Evolutionary conservation across 257 asterid genomes (phyloP), one percentile per base, ranked within the genome.

Genomic region (Fraxinus anomala): DNA sequence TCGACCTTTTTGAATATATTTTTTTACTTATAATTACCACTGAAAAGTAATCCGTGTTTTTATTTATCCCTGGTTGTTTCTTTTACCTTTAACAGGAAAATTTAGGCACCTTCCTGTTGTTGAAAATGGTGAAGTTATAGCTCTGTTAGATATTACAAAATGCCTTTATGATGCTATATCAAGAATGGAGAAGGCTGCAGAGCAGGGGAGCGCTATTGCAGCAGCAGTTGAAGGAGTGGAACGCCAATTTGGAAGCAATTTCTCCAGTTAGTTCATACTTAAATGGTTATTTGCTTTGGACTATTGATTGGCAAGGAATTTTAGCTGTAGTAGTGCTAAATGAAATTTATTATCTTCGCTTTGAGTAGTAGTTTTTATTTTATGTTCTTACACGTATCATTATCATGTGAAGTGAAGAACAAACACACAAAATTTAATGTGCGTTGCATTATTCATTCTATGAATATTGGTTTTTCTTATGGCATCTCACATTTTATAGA

Each of bases 161-260:
- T 93, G 99, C 83, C 97, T 93, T 72, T 95, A 90, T 89, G 98
- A 95, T 87, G 97, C 99, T 65, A 95, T 95, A 83, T 90, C 94
- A 77, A 90, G 97, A 92, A 88, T 93, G 98, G 98, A 95, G 93
- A 95, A 95, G 82, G 97, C 98, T 33, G 96, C 98, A 51, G 98
- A 91, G 88, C 97, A 93, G 83, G 98, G 99, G 75, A 95, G 92
- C 83, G 99, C 97, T 42, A 90, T 95, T 83, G 99, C 98, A 30
- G 97, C 97, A 0, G 97, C 99, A 77, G 98, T 93, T 80, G 98
- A 95, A 93, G 99, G 98, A 68, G 97, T 95, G 77, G 97, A 95
- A 82, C 96, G 97, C 34, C 99, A 91, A 81, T 91, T 87, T 80
- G 97, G 99, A 70, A 87, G 88, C 90, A 92, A 87, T 85, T 89